Evolutionary conservation across 1,139 yeast species (phyloP), one percentile per base, ranked within the genome.

Genomic region (Nakaseomyces delphensis): DNA sequence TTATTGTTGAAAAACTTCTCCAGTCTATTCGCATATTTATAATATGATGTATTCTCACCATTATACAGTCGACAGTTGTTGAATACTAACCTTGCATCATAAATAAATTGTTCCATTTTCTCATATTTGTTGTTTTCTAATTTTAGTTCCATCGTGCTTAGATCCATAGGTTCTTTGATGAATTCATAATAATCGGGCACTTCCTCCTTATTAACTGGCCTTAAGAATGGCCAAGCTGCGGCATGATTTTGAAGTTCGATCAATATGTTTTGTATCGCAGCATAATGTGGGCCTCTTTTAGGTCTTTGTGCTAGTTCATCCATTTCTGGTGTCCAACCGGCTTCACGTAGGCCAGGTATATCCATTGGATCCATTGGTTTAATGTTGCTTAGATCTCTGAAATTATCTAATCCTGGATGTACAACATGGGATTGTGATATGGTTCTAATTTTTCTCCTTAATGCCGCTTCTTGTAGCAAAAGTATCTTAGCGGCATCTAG

Each of bases 261-360:
- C 40, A 91, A 71, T 21, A 91, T 64, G 40, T 87, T 85, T 54
- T 85, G 89, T 94, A 91, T 86, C 50, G 84, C 83, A 39, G 93
- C 91, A 66, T 85, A 85, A 66, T 91, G 97, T 6, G 96, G 96
- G 0, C 95, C 89, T 43, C 96, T 71, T 60, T 87, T 87, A 1
- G 98, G 98, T 57, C 86, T 77, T 55, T 94, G 91, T 0, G 98
- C 97, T 48, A 93, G 68, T 52, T 85, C 91, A 62, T 91, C 99
- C 96, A 91, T 89, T 61, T 89, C 98, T 35, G 91, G 94, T 43
- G 94, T 85, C 98, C 98, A 91, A 0, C 98, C 98, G 2, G 95
- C 85, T 60, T 89, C 97, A 49, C 76, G 71, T 39, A 89, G 68
- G 0, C 96, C 96, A 0, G 96, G 96, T 10, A 89, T 84, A 18